Conservation (phyloP, 768 basidiomycete genomes). For the Tulasnella sp. region DNA sequence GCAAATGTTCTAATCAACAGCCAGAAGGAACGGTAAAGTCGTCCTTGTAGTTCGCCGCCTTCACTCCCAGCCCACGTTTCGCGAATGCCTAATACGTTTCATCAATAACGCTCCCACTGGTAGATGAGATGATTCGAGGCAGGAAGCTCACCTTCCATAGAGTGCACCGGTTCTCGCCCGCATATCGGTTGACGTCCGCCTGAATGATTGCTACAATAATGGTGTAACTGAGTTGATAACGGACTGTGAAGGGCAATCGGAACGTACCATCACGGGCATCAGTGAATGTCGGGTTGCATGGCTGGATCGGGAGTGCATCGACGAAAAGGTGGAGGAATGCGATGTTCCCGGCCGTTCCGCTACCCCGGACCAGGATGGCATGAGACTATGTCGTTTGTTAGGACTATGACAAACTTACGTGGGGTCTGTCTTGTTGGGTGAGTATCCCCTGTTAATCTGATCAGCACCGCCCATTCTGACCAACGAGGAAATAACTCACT, state of each 20-base stretch:
- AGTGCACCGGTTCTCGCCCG: slow-evolving; percentile 34
- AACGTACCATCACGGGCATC: slow-evolving; percentile 37
- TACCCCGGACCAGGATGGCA: no score
- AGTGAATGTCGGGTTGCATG: no score
- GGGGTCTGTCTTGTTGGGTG: background rate
- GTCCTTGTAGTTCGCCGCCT: slow-evolving; percentile 28
- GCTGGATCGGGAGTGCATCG: no score
- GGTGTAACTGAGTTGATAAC: background rate
- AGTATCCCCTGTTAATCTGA: background rate
- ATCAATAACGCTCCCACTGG: no score
- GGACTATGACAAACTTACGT: slow-evolving; percentile 17
- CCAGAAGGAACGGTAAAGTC: slow-evolving; percentile 24
- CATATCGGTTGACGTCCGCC: slow-evolving; percentile 38
- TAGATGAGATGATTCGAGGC: no score
- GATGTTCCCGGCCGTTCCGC: no score
- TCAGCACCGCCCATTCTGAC: no score
- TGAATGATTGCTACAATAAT: slow-evolving; percentile 26
- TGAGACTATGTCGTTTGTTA: slow-evolving; percentile 17
- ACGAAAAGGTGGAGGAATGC: no score
- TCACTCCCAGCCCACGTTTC: slow-evolving; percentile 36
- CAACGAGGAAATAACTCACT: no score
- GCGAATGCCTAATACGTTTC: slow-evolving; percentile 32
- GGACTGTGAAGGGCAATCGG: background rate
- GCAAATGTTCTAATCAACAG: no score
- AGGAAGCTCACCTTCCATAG: slow-evolving; percentile 29